Base-by-base conservation (phyloP, 2,329 filamentous ascomycete species). In the Phaeosphaeriaceae sp. region DNA sequence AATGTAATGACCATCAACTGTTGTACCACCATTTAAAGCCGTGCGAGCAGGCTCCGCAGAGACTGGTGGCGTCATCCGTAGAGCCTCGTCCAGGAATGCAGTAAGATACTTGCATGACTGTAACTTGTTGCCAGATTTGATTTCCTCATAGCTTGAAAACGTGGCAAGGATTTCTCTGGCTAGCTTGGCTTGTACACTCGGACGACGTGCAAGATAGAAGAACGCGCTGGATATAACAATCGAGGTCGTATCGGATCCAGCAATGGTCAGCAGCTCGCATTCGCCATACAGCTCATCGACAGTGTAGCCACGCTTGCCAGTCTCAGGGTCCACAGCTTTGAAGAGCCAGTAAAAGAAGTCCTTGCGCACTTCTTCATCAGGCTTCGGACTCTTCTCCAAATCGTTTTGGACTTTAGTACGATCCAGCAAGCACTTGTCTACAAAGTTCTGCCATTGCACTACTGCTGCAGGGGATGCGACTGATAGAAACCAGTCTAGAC, bases 331-430 rank as follows among this genome's bases (percentile, higher is more conserved):
- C 57, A 75, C 70, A 51, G 79, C 75, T 49, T 78, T 69, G 56
- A 79, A 70, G 4, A 80, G 70, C 72, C 81, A 73, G 58, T 80
- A 69, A 65, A 79, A 78, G 56, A 81, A 78, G 62, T 81, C 81
- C 46, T 78, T 78, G 9, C 68, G 65, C 7, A 63, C 45, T 56
- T 71, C 62, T 10, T 42, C 40, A 2, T 68, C 64, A 4, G 63
- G 53, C 49, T 68, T 67, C 2, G 57, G 57, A 7, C 55, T 58
- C 31, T 41, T 58, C 22, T 65, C 65, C 27, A 61, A 41, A 15
- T 67, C 60, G 40, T 67, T 31, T 24, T 68, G 53, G 13, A 36
- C 31, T 11, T 36, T 36, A 3, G 63, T 60, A 13, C 65, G 65
- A 27, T 57, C 51, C 19, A 51, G 47, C 24, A 67, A 62, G 44